These are phyloP conservation scores for Tetrahymena thermophila DNA, from an alignment of 73 alveolate species.

Conservation along the genomic window DNA sequence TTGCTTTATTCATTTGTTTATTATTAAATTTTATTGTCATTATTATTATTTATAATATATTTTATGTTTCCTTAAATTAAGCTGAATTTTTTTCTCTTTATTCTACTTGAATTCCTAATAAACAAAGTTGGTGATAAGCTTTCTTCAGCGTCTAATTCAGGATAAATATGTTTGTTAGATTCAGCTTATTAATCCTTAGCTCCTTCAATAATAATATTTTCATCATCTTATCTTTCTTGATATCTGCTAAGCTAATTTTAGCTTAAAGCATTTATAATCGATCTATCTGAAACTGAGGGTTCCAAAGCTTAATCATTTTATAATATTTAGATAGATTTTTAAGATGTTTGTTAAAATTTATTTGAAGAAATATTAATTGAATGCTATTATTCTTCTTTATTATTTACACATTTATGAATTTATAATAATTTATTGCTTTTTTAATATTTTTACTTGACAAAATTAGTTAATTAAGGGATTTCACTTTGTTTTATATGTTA, in stretches of 20 bases:
- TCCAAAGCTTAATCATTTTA: background rate
- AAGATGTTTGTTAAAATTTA: background rate
- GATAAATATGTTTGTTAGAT: background rate
- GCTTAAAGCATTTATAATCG: background rate
- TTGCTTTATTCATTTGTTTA: background rate
- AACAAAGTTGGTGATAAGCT: background rate
- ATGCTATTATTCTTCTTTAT: too few relatives aligned
- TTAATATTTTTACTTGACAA: too few relatives aligned
- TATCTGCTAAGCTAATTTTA: background rate
- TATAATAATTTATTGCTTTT: too few relatives aligned
- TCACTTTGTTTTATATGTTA: too few relatives aligned
- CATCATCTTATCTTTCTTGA: background rate
- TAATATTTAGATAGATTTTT: background rate
- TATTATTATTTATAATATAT: too few relatives aligned
- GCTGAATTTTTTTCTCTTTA: background rate
- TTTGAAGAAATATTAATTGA: background rate
- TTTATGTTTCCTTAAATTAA: background rate
- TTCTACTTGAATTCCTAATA: background rate
- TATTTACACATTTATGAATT: background rate
- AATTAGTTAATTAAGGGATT: too few relatives aligned
- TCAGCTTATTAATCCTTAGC: background rate
- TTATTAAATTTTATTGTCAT: too few relatives aligned
- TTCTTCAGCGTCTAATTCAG: background rate
- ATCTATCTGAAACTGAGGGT: background rate
- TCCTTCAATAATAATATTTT: too few relatives aligned